Evolutionary conservation across 2,329 filamentous ascomycete genomes (phyloP).

Genomic region (Trematosphaeria pertusa): DNA sequence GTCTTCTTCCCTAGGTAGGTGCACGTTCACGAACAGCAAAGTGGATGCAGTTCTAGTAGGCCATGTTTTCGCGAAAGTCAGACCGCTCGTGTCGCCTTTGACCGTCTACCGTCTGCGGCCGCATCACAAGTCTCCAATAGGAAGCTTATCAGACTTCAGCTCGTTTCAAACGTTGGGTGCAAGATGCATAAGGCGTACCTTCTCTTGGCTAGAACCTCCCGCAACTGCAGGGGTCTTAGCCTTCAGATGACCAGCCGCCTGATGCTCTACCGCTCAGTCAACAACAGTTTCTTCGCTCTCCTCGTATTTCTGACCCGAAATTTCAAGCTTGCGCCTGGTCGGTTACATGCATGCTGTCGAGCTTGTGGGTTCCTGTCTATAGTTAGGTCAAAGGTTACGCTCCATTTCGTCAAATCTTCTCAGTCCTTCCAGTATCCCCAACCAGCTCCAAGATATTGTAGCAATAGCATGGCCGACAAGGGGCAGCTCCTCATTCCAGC

Average conservation of each 20-base stretch:
- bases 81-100: no score
- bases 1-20: no score
- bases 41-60: no score
- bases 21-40: no score
- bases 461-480: not conserved
- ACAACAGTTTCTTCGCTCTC: not conserved
- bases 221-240: conserved; percentile 2
- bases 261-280: not conserved
- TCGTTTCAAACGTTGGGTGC: not conserved
- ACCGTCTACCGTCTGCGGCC: no score
- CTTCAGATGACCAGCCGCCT: conserved; percentile 3
- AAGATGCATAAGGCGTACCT: not conserved
- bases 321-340: not conserved
- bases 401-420: not conserved
- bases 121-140: no score
- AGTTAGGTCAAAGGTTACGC: not conserved
- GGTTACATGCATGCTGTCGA: not conserved
- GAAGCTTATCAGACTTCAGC: conserved; percentile 3
- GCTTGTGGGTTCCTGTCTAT: no score
- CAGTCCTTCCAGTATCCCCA: no score
- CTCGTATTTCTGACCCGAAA: conserved; percentile 3
- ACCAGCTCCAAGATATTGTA: no score
- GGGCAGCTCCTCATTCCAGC: conserved; percentile 13
- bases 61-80: no score
- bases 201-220: conserved; percentile 1